Evolutionary conservation across 2,329 filamentous ascomycete species (phyloP).

Genomic region (Phyllosticta capitalensis): DNA sequence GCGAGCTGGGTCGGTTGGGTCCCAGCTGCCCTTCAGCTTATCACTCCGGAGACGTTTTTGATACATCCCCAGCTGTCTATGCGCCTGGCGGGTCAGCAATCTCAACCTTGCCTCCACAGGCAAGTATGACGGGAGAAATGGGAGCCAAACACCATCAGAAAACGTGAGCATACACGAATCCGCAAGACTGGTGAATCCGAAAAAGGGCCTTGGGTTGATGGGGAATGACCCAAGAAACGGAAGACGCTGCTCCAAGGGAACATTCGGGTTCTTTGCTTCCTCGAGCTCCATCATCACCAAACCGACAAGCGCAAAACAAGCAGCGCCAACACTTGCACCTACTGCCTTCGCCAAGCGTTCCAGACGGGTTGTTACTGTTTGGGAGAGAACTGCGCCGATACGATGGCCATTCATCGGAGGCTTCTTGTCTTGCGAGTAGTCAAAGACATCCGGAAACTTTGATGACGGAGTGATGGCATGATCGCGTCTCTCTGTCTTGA

Average conservation of each 20-base stretch:
- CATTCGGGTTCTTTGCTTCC: constrained; percentile 22
- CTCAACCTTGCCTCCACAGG: constrained; percentile 29
- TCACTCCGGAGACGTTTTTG: constrained; percentile 30
- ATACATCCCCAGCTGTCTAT: constrained; percentile 34
- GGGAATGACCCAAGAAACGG: constrained; percentile 39
- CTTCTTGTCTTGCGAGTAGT: constrained; percentile 24
- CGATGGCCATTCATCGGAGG: constrained; percentile 30
- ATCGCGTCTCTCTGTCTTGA: constrained; percentile 17
- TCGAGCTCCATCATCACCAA: constrained; percentile 39
- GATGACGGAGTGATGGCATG: constrained; percentile 19
- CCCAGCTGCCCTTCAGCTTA: constrained; percentile 19
- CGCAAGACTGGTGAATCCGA: constrained; percentile 27
- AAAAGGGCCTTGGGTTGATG: constrained; percentile 37
- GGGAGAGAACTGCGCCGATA: constrained; percentile 27
- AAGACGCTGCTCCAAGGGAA: constrained; percentile 19
- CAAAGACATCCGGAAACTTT: constrained; percentile 27
- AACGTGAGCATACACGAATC: constrained; percentile 41
- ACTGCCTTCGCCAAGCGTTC: constrained; percentile 4
- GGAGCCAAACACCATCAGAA: constrained; percentile 37
- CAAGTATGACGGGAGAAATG: constrained; percentile 29
- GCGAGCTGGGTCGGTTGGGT: constrained; percentile 28
- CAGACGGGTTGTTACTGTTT: constrained; percentile 16
- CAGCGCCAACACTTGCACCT: constrained; percentile 33
- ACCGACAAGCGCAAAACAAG: constrained; percentile 37
- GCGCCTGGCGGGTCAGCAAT: constrained; percentile 31